phyloP scores from a whole-genome alignment of 306 rosid genomes.

The Cicer arietinum region DNA sequence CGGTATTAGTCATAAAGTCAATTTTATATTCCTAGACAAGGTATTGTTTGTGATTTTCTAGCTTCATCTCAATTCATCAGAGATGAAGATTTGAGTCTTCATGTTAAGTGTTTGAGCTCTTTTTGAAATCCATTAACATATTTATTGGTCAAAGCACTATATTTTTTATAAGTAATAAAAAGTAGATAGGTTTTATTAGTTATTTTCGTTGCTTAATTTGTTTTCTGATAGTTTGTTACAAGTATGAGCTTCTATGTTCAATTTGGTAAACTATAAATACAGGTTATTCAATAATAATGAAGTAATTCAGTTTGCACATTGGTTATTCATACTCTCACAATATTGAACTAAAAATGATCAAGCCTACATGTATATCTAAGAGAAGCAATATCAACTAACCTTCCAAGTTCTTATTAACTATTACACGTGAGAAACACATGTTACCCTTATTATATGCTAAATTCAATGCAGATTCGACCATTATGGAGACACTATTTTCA shows the following conservation, averaged over 20 bases:
- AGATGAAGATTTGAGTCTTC: too few relatives aligned
- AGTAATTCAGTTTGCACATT: neutral
- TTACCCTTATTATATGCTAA: neutral
- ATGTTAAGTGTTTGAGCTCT: too few relatives aligned
- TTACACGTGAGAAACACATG: neutral
- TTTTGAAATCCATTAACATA: too few relatives aligned
- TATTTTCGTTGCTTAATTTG: too few relatives aligned
- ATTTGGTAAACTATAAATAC: neutral
- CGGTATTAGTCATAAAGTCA: too few relatives aligned
- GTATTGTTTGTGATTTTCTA: slow-evolving; percentile 42
- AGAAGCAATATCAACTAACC: neutral
- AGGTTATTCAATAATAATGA: neutral
- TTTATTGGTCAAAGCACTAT: too few relatives aligned
- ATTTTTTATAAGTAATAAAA: too few relatives aligned
- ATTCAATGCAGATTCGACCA: slow-evolving; percentile 71
- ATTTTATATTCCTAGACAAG: slow-evolving; percentile 37
- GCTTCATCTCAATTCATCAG: slow-evolving; percentile 7
- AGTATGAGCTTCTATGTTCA: neutral
- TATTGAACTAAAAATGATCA: neutral
- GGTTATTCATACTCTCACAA: neutral
- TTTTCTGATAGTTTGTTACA: too few relatives aligned
- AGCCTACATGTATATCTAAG: neutral
- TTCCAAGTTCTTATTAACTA: neutral
- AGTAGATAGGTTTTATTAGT: too few relatives aligned
- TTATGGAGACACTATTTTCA: slow-evolving; percentile 94